A percentile compares a stretch with the other conserved stretches of the same genome.
Conservation (phyloP, 129 eudicot species). For the Gnaphalium uliginosum region DNA sequence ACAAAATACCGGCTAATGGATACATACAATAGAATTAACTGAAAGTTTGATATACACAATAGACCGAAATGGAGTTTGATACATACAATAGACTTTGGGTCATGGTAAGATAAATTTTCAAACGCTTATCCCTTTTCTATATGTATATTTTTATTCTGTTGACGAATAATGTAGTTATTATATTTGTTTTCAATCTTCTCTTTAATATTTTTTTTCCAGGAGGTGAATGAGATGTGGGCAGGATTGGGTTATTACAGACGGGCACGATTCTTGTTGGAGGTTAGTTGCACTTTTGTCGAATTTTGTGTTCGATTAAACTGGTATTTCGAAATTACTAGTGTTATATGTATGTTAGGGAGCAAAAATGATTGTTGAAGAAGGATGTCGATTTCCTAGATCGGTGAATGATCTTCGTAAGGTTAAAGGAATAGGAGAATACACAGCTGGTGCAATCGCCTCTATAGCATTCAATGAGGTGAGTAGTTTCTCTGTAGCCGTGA, state of each 20-base stretch:
- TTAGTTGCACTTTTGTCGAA: constrained; percentile 20
- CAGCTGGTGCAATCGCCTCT: constrained; percentile 97
- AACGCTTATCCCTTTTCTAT: too few relatives aligned
- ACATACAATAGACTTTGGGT: too few relatives aligned
- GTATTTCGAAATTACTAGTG: neutral
- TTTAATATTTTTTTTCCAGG: too few relatives aligned
- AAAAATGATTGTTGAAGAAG: constrained; percentile 76
- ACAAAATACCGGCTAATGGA: too few relatives aligned
- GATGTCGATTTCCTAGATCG: constrained; percentile 66
- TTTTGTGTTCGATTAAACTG: neutral
- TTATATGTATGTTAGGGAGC: constrained; percentile 60
- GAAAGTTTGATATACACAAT: too few relatives aligned
- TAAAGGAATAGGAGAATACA: constrained; percentile 89
- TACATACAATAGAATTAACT: too few relatives aligned
- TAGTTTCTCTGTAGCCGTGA: neutral
- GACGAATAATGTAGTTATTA: too few relatives aligned
- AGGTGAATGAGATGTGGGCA: constrained; percentile 98
- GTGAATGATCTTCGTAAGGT: constrained; percentile 59
- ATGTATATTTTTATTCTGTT: too few relatives aligned
- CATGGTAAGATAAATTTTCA: too few relatives aligned
- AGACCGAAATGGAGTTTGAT: too few relatives aligned
- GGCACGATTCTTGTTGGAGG: constrained; percentile 87
- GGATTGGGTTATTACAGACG: constrained; percentile 96
- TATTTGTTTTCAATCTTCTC: too few relatives aligned
- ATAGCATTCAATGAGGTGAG: constrained; percentile 81